phyloP scores from a whole-genome alignment of 2,329 filamentous ascomycete species.

The Aspergillus carbonarius region DNA sequence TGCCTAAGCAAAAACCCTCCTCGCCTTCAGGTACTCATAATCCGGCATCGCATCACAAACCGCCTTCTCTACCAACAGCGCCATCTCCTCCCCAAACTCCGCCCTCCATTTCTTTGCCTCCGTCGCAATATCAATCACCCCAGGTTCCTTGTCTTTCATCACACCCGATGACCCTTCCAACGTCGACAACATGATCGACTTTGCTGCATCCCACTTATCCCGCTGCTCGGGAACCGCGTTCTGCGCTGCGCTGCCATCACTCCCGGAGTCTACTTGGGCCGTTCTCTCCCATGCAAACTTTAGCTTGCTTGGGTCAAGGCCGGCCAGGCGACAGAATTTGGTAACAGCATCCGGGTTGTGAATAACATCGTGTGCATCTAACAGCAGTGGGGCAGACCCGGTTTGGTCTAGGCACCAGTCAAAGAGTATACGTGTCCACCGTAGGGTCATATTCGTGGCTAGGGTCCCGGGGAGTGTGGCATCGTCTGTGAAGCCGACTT shows the following conservation, averaged over 20 bases:
- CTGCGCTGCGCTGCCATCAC: neutral
- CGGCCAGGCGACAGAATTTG: neutral
- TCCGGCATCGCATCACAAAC: slow-evolving; percentile 13
- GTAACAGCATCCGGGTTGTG: neutral
- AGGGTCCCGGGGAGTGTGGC: neutral
- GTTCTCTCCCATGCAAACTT: neutral
- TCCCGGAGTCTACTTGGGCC: neutral
- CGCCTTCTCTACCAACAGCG: neutral
- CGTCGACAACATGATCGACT: neutral
- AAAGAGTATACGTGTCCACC: neutral
- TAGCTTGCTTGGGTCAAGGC: neutral
- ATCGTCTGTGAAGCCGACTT: neutral
- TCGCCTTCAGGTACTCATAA: slow-evolving; percentile 9
- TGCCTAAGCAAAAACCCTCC: neutral
- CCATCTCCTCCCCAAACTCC: slow-evolving; percentile 20
- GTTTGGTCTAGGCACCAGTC: neutral
- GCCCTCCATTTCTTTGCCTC: slow-evolving; percentile 26
- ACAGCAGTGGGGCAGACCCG: neutral
- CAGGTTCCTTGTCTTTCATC: neutral
- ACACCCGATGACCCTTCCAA: neutral
- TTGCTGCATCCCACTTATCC: neutral
- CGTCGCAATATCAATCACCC: slow-evolving; percentile 19
- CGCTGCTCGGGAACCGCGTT: neutral
- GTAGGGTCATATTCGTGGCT: neutral
- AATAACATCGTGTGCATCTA: neutral